Conservation (phyloP, 352 stramenopile genomes). For the Blastocystis sp. region DNA sequence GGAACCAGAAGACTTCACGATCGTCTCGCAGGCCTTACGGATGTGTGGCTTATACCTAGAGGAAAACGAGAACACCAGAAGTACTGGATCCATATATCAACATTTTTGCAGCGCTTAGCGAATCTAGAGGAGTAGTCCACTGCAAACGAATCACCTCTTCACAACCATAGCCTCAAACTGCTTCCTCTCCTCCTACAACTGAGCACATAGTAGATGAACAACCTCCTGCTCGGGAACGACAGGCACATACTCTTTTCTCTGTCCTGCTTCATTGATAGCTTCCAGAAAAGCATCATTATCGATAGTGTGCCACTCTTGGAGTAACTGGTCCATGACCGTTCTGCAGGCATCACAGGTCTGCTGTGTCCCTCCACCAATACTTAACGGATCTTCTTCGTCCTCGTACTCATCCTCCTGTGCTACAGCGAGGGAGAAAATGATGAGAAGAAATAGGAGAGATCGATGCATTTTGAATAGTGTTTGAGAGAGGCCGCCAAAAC, state of each 20-base stretch:
- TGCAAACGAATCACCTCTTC: background rate
- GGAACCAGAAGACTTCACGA: background rate
- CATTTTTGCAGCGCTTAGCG: conserved; percentile 22
- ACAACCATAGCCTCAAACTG: conserved; percentile 25
- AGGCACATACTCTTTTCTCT: conserved; percentile 43
- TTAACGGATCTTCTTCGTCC: conserved; percentile 39
- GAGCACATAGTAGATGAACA: background rate
- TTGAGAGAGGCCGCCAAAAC: background rate
- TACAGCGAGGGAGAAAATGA: background rate
- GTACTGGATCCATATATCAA: conserved; percentile 36
- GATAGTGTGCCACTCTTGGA: conserved; percentile 47
- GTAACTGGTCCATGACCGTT: conserved; percentile 60
- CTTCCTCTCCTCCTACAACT: conserved; percentile 15
- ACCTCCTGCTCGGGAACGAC: conserved; percentile 53
- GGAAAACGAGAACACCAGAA: background rate
- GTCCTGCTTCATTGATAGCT: conserved; percentile 21
- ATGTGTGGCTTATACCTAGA: conserved; percentile 48
- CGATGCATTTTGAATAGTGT: background rate
- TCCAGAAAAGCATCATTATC: conserved; percentile 48
- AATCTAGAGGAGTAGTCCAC: background rate
- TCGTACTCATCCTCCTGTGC: background rate
- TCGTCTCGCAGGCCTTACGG: conserved; percentile 35
- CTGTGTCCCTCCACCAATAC: conserved; percentile 52
- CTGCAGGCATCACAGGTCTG: conserved; percentile 57
- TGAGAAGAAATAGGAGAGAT: background rate